Percentiles rank a stretch among this genome's conserved stretches.
phyloP scores from a whole-genome alignment of 2,329 filamentous ascomycete genomes.

The Fusarium nematophilum region DNA sequence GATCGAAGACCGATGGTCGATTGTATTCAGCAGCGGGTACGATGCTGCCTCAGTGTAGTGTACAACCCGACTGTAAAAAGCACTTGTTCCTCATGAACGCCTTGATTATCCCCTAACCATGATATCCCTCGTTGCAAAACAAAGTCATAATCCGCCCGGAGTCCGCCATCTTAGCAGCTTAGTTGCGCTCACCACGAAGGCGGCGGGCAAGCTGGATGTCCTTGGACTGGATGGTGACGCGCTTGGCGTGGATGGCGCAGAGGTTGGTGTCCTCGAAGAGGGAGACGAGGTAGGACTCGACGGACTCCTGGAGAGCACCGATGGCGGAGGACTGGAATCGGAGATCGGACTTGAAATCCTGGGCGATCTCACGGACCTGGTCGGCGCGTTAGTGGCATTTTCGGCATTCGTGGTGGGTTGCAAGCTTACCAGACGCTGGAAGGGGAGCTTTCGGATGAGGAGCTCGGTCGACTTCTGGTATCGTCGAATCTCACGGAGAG shows the following conservation, averaged over 20 bases:
- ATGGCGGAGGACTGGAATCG: conserved; percentile 99
- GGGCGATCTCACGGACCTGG: conserved; percentile 90
- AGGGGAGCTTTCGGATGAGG: conserved; percentile 95
- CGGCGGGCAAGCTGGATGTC: conserved; percentile 97
- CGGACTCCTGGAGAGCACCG: conserved; percentile 96
- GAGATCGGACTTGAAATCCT: conserved; percentile 94
- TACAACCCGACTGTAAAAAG: conserved; percentile 56
- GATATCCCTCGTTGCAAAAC: conserved; percentile 53
- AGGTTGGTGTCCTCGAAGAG: conserved; percentile 99
- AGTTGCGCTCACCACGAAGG: conserved; percentile 93
- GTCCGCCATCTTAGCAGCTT: conserved; percentile 52
- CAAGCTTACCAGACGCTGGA: conserved; percentile 84
- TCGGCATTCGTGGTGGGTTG: not conserved
- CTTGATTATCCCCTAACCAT: conserved; percentile 58
- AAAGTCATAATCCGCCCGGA: conserved; percentile 55
- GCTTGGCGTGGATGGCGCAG: conserved; percentile 99
- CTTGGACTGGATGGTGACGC: conserved; percentile 97
- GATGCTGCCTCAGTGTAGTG: conserved; percentile 50
- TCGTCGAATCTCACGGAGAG: conserved; percentile 97
- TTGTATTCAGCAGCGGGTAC: conserved; percentile 41
- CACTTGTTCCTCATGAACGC: conserved; percentile 57
- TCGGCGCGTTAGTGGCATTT: conserved; percentile 18
- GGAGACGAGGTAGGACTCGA: conserved; percentile 98
- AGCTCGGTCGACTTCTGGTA: conserved; percentile 99
- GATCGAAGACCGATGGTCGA: conserved; percentile 38